phyloP scores from a whole-genome alignment of 164 flowering plant species.

The Dillenia turbinata region DNA sequence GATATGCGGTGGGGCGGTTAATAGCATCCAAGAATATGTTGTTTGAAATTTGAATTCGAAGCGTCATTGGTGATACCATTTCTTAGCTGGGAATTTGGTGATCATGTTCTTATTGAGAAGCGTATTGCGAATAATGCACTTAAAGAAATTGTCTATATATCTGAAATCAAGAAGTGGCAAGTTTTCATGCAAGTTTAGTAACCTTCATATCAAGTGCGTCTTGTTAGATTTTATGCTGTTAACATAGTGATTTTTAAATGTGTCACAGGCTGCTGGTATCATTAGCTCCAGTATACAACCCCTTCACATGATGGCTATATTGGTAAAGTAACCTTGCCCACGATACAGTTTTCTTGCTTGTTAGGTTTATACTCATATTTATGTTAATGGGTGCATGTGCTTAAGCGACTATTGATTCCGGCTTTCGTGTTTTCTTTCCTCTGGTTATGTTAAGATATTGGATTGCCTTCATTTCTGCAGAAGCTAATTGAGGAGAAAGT shows the following conservation, averaged over 20 bases:
- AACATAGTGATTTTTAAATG: no score
- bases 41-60: no score
- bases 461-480: conserved; percentile 19
- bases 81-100: no score
- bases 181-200: no score
- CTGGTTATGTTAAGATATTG: no score
- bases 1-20: no score
- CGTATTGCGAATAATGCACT: not conserved
- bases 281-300: conserved; percentile 61
- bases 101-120: not conserved
- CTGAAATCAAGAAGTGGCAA: no score
- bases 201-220: no score
- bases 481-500: conserved; percentile 41
- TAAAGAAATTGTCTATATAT: no score
- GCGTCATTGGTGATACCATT: no score
- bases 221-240: no score
- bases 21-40: no score
- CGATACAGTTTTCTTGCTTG: not conserved
- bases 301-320: conserved; percentile 41
- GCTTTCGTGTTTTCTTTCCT: not conserved
- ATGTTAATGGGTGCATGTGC: not conserved
- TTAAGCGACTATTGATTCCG: not conserved
- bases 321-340: conserved; percentile 29
- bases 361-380: not conserved
- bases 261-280: conserved; percentile 48